Percentiles rank a stretch among this genome's conserved stretches.
These are phyloP conservation scores for Apiospora aurea DNA, from an alignment of 2,329 filamentous ascomycete genomes.

Conservation along the genomic window DNA sequence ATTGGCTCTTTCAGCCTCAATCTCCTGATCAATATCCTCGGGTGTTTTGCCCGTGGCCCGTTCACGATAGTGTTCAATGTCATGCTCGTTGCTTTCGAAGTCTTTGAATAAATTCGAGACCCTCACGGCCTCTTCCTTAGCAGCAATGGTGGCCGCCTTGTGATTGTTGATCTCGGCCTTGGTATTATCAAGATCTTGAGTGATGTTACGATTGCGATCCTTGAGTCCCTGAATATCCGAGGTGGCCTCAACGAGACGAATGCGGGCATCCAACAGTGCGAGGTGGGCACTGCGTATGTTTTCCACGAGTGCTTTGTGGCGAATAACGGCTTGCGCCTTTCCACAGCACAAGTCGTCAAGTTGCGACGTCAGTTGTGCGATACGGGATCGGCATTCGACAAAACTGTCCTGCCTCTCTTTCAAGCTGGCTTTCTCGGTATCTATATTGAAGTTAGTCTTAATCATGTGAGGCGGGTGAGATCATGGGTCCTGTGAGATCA, in stretches of 20 bases:
- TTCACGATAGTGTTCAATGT: conserved; percentile 49
- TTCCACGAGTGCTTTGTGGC: conserved; percentile 66
- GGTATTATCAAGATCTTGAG: conserved; percentile 56
- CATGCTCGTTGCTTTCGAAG: conserved; percentile 41
- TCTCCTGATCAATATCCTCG: conserved; percentile 74
- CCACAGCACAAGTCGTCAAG: conserved; percentile 62
- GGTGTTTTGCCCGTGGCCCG: conserved; percentile 58
- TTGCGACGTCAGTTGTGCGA: conserved; percentile 59
- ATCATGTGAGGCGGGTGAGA: neutral
- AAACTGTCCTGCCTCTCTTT: conserved; percentile 42
- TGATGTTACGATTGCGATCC: conserved; percentile 67
- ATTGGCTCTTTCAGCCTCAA: conserved; percentile 75
- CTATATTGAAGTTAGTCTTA: conserved; percentile 1
- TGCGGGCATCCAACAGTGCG: conserved; percentile 71
- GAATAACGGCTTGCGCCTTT: conserved; percentile 61
- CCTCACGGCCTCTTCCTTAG: conserved; percentile 43
- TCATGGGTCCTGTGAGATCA: conserved; percentile 36
- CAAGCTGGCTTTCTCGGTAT: conserved; percentile 42
- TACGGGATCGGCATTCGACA: conserved; percentile 47
- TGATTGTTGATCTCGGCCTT: conserved; percentile 48
- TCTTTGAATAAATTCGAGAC: conserved; percentile 47
- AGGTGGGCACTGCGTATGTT: conserved; percentile 67
- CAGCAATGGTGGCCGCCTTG: conserved; percentile 48
- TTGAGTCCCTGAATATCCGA: conserved; percentile 80
- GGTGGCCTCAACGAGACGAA: conserved; percentile 79